A percentile compares a stretch with the other conserved stretches of the same genome.
Conservation (phyloP, 305 asterid genomes). For the Plantago lanceolata region DNA sequence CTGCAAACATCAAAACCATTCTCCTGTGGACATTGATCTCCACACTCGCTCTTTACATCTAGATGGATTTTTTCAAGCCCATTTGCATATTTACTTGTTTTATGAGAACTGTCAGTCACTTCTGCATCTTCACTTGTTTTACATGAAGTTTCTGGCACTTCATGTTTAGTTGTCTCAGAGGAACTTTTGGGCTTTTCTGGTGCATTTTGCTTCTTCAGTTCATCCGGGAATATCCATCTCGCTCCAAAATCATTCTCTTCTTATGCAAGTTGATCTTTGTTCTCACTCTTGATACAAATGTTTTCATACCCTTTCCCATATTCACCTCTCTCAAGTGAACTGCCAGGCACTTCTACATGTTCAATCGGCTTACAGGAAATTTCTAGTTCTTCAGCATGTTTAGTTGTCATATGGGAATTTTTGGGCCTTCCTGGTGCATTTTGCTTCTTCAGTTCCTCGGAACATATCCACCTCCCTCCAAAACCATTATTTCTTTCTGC, state of each 20-base stretch:
- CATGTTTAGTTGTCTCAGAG: neutral
- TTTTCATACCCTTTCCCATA: neutral
- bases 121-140: neutral
- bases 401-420: neutral
- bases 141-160: neutral
- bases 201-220: no score
- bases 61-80: no score
- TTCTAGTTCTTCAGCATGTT: neutral
- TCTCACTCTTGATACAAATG: no score
- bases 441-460: neutral
- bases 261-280: no score
- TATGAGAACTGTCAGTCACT: neutral
- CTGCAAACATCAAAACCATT: neutral
- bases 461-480: neutral
- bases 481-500: no score
- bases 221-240: no score
- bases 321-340: neutral
- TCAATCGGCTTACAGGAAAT: neutral
- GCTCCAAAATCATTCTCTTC: no score
- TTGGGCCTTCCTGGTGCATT: neutral
- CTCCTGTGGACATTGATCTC: neutral
- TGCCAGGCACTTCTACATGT: neutral
- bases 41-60: neutral
- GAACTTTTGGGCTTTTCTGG: neutral
- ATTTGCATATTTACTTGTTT: no score